Evolutionary conservation across 805 yeast genomes (phyloP), one percentile per base, ranked within the genome.

Genomic region (Ascoidea asiatica): DNA sequence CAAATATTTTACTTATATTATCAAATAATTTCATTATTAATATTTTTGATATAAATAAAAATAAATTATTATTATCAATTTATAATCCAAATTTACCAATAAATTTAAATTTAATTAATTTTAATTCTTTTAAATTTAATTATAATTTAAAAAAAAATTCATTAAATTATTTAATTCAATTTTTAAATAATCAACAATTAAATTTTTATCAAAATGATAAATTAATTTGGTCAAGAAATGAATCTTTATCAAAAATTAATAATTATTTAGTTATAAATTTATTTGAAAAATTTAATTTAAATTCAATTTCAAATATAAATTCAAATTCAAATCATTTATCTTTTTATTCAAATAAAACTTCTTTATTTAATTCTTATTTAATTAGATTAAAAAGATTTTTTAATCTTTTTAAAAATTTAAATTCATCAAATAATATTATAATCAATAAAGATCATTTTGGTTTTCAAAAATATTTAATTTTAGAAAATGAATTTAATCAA

Each of bases 141-240:
- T 7, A 11, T 23, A 11, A 23, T 7, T n/a, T n/a, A n/a, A n/a
- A n/a, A n/a, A 23, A 23, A 23, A 23, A 23, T 11, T 23, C 11
- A 7, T 23, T 23, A 23, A 23, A 23, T 23, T 23, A 23, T 23
- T 23, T 23, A 23, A 11, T 23, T 23, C 11, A 7, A 11, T 7
- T 11, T 7, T 7, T 7, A 7, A 11, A 23, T 23, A 7, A 7
- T 6, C 11, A 23, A 11, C 6, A 7, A 7, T 23, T 23, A 11
- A 23, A 23, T 7, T 23, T 58, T 18, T 19, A 49, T 1, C n/a
- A n/a, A n/a, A 51, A 52, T 29, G 56, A 48, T 23, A 43, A 43
- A 4, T 46, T 46, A 5, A 38, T 53, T 15, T 74, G 79, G 79
- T 21, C 44, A 2, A 62, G 65, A 47, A 76, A 73, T 53, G 71